Base-by-base conservation (phyloP, 2,329 filamentous ascomycete genomes). In the Trichoderma aggressivum region DNA sequence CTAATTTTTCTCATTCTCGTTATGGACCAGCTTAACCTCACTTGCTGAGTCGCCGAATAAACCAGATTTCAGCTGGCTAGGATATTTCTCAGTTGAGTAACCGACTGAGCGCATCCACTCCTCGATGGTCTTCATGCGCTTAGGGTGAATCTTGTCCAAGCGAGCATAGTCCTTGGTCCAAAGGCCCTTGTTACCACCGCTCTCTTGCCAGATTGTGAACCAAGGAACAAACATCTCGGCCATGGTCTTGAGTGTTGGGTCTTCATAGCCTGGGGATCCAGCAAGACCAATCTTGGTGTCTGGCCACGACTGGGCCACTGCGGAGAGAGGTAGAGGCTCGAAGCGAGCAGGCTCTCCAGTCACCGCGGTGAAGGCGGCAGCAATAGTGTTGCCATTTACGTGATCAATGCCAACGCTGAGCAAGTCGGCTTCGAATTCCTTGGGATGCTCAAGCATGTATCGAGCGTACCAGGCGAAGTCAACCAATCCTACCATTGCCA, bases 361-460 rank as follows among this genome's bases (percentile, higher is more conserved):
- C 8, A 73, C 70, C 1, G 60, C 63, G 36, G 72, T 70, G 18
- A 73, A 73, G 3, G 72, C 72, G 0, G 50, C 43, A 5, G 70
- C 72, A 39, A 73, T 70, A 36, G 34, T 53, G 7, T 72, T 58
- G 7, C 72, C 72, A 10, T 28, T 70, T 12, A 53, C 55, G 60
- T 73, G 72, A 26, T 73, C 59, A n/a, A 73, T 73, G 5, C 72
- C 72, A 6, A 73, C 72, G 21, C 72, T 72, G 5, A 73, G 70
- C 53, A 73, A 59, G 39, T 73, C 70, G 4, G 70, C 70, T 18
- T 60, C 39, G 7, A 73, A 73, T 18, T 73, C 70, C 7, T 73
- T 59, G 3, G 72, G 43, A 8, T 73, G 39, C 24, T 73, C 72
- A 30, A 73, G 66, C 18, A 73, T 73, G 55, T 73, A 70, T 39